Conservation (phyloP, 352 stramenopile genomes). For the Albugo laibachii region DNA sequence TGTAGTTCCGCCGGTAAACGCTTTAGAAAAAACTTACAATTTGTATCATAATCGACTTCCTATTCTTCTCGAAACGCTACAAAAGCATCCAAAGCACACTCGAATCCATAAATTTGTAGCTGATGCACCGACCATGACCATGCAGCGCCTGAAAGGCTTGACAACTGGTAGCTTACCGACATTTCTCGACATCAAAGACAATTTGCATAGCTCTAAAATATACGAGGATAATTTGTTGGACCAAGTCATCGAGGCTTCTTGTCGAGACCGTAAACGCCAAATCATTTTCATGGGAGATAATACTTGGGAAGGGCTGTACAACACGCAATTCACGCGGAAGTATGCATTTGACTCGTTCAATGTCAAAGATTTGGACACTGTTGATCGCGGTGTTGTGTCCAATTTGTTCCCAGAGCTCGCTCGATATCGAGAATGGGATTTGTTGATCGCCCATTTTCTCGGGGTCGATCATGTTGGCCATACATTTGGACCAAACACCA, state of each 20-base stretch:
- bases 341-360: slow-evolving; percentile 97
- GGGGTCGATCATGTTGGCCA: slow-evolving; percentile 97
- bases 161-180: slow-evolving; percentile 94
- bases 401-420: slow-evolving; percentile 57
- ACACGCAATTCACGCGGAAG: slow-evolving; percentile 73
- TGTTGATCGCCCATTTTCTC: slow-evolving; percentile 75
- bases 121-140: slow-evolving; percentile 96
- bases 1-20: slow-evolving; percentile 22
- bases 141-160: slow-evolving; percentile 94
- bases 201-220: slow-evolving; percentile 81
- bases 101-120: slow-evolving; percentile 89
- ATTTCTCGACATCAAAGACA: slow-evolving; percentile 94
- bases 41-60: slow-evolving; percentile 67
- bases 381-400: slow-evolving; percentile 84
- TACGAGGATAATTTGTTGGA: slow-evolving; percentile 93
- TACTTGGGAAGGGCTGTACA: slow-evolving; percentile 93
- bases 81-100: slow-evolving; percentile 23
- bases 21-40: slow-evolving; percentile 3
- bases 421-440: slow-evolving; percentile 34
- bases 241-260: slow-evolving; percentile 24
- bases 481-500: slow-evolving; percentile 87
- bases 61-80: slow-evolving; percentile 48
- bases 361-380: slow-evolving; percentile 94
- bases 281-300: slow-evolving; percentile 98
- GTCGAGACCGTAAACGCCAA: slow-evolving; percentile 21